Base-by-base conservation (phyloP, 2,329 filamentous ascomycete species). In the Aspergillus spinulosporus region DNA sequence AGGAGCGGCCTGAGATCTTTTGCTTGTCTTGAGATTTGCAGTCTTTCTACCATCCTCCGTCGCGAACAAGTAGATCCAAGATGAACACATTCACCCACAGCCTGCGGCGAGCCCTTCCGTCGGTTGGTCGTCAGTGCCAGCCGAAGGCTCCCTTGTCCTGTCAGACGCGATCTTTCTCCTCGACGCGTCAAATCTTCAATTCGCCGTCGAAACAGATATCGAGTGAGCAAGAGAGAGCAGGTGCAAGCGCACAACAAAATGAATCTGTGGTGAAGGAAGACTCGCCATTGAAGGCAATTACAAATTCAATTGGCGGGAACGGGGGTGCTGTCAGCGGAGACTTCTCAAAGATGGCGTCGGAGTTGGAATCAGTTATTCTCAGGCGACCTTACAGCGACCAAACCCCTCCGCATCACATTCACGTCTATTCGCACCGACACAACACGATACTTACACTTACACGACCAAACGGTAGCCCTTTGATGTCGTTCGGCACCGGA, bases 361-460 rank as follows among this genome's bases (percentile, higher is more conserved):
- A 63, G 50, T 47, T 72, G 39, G 71, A 73, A 66, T 64, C 66
- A 52, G 67, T 70, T 49, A 66, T 74, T 66, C 64, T 71, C 58
- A 69, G 64, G 55, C 59, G 68, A 47, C 70, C 72, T 29, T 74
- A 74, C 59, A 64, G 66, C 62, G 72, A 73, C 54, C 67, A 67
- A 37, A 59, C 64, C 45, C 71, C 72, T 65, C 88, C 89, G 2
- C 91, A 91, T 78, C 91, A 96, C 72, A 82, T 99, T 62, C 90
- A 96, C 78, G 81, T 99, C 72, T 93, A 86, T 76, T 79, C 88
- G 29, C 88, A 89, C 72, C 95, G 91, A 78, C 94, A 97, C 83
- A 99, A 99, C 79, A 94, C 90, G 15, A 91, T 97, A 75, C 84
- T 99, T 67, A 97, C 92, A 1, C 84, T 97, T 63, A 90, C 92